Conservation (phyloP, 1,139 yeast species). For the Candida pseudoviswanathii region DNA sequence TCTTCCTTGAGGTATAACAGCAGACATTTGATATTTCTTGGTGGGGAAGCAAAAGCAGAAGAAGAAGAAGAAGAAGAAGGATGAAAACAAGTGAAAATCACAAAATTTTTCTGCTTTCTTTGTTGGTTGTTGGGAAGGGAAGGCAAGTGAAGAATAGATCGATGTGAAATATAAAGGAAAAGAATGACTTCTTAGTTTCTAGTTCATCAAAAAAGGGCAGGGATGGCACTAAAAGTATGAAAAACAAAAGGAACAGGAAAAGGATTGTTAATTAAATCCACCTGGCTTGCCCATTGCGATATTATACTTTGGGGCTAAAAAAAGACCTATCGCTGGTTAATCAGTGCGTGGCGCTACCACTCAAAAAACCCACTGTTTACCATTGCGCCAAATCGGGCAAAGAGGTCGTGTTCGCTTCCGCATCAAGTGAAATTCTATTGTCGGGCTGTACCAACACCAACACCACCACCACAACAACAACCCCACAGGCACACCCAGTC, state of each 20-base stretch:
- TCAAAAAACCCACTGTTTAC: neutral
- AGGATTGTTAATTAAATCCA: neutral
- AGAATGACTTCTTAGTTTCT: neutral
- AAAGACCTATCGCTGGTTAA: neutral
- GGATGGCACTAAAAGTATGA: too few relatives aligned
- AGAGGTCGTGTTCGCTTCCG: neutral
- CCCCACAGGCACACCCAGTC: too few relatives aligned
- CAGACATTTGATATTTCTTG: constrained; percentile 1
- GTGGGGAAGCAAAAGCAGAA: neutral
- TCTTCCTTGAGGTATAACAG: constrained; percentile 4
- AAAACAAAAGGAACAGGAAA: neutral
- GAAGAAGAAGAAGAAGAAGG: neutral
- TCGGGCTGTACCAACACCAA: too few relatives aligned
- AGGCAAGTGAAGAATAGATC: neutral
- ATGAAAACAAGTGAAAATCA: neutral
- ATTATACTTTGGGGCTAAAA: neutral
- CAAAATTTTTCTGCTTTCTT: neutral
- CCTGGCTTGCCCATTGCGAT: neutral
- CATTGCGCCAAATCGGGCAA: neutral
- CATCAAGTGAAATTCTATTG: neutral
- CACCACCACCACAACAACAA: too few relatives aligned
- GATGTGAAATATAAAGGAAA: neutral
- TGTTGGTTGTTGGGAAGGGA: neutral
- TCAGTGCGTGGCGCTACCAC: constrained; percentile 1
- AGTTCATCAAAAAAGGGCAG: neutral